These are phyloP conservation scores for Rhamnella rubrinervis DNA, from an alignment of 331 rosid genomes.

Conservation along the genomic window DNA sequence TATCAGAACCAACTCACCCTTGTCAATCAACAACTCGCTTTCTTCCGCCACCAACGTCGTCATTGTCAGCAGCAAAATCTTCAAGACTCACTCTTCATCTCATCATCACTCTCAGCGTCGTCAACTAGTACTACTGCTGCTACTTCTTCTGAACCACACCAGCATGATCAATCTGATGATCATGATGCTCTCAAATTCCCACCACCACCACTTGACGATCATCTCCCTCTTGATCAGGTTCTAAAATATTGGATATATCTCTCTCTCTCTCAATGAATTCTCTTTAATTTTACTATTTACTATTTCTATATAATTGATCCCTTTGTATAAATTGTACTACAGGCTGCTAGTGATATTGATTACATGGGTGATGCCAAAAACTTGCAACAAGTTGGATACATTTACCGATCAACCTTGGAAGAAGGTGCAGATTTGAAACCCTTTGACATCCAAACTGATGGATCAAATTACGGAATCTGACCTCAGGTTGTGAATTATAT, in stretches of 20 bases:
- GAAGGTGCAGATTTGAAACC: conserved; percentile 9
- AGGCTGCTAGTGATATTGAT: background rate
- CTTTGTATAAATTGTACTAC: no score
- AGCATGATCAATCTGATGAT: background rate
- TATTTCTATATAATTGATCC: no score
- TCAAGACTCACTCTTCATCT: no score
- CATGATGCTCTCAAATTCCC: background rate
- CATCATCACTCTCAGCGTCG: no score
- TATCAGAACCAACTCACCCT: background rate
- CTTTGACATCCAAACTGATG: conserved; percentile 12
- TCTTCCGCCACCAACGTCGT: background rate
- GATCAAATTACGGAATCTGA: background rate
- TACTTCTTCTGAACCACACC: no score
- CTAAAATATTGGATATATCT: no score
- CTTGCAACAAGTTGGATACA: background rate
- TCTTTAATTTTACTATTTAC: no score
- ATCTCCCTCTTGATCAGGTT: no score
- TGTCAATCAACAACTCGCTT: conserved; percentile 11
- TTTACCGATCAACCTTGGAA: conserved; percentile 8
- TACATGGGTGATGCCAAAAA: background rate
- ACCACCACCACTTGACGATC: no score
- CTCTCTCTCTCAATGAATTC: no score
- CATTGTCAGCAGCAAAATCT: background rate
- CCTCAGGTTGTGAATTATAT: no score
- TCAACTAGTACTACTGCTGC: no score